Conservation (phyloP, 192 early-diverging fungal species). For the Allomyces macrogynus region DNA sequence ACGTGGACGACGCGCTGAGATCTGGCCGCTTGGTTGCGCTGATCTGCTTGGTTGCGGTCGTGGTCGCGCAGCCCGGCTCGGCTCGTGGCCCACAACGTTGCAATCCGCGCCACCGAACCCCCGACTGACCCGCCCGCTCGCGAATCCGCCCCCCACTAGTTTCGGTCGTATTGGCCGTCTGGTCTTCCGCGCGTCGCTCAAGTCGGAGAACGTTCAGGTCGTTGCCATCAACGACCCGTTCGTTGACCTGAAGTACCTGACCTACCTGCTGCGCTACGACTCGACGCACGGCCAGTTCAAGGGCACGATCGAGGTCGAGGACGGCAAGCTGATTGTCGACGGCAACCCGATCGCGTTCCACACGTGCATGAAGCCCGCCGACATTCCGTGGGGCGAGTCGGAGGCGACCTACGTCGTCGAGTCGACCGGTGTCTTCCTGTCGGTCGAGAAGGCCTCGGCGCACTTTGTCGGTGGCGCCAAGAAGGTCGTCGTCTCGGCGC, state of each 20-base stretch:
- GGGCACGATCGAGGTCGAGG: constrained; percentile 54
- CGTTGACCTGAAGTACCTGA: constrained; percentile 90
- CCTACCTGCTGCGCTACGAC: constrained; percentile 95
- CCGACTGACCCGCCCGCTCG: background rate
- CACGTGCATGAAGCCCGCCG: constrained; percentile 52
- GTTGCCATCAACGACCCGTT: constrained; percentile 94
- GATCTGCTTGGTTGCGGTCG: no score
- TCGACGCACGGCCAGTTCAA: constrained; percentile 93
- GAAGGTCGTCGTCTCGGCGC: constrained; percentile 98
- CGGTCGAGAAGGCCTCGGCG: constrained; percentile 56
- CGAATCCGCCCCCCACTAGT: constrained; percentile 12
- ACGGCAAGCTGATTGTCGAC: constrained; percentile 83
- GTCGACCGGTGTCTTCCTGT: constrained; percentile 97
- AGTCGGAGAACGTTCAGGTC: constrained; percentile 49
- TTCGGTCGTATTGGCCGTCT: constrained; percentile 98
- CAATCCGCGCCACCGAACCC: no score
- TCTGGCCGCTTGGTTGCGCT: no score
- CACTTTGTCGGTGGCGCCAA: constrained; percentile 89
- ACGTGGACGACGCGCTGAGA: no score
- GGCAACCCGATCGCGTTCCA: constrained; percentile 56
- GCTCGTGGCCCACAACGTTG: no score
- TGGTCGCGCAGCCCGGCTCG: no score
- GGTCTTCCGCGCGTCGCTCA: constrained; percentile 71
- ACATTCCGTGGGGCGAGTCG: constrained; percentile 69
- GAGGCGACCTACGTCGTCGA: constrained; percentile 88